Evolutionary conservation across 2,329 filamentous ascomycete genomes (phyloP), one percentile per base, ranked within the genome.

Genomic region (Monosporascus sp.): DNA sequence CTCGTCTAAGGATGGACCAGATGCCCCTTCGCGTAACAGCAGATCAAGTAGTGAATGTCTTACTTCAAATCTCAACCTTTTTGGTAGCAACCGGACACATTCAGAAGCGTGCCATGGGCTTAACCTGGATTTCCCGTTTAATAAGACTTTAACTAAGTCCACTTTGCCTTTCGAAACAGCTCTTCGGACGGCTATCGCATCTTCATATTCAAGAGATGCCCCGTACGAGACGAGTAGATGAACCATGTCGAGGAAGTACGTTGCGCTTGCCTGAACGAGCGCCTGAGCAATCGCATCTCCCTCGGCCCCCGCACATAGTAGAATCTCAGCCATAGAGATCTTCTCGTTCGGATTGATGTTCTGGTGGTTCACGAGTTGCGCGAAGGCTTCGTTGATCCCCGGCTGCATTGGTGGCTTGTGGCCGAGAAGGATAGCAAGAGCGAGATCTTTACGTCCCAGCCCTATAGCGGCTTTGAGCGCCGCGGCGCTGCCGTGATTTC

Each of bases 261-360:
- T 72, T 7, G 73, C 69, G 50, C 75, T 77, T 0, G 80, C 77
- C 35, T 76, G 69, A 7, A 78, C 66, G 1, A 85, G 68, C 0
- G 77, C 78, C 31, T 70, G 66, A 0, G 78, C 73, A 1, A 81
- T 67, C 1, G 72, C 68, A 16, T 80, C 75, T 2, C 82, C 82
- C 14, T 72, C 69, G 1, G 81, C 81, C 0, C 82, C 82, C 1
- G 79, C 81, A 51, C 81, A 84, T 2, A 86, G 70, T 1, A 86
- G 62, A 3, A 82, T 68, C 61, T 86, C 81, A 0, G 78, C 72
- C 56, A 85, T 68, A 2, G 73, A 72, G 43, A 80, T 66, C 60
- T 79, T 82, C 35, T 77, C 74, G 31, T 74, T 72, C 0, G 77
- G 74, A 6, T 72, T 72, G 19, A 81, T 70, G 2, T 74, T 73